Evolutionary conservation across 257 asterid species (phyloP).

Genomic region (Lavandula angustifolia): DNA sequence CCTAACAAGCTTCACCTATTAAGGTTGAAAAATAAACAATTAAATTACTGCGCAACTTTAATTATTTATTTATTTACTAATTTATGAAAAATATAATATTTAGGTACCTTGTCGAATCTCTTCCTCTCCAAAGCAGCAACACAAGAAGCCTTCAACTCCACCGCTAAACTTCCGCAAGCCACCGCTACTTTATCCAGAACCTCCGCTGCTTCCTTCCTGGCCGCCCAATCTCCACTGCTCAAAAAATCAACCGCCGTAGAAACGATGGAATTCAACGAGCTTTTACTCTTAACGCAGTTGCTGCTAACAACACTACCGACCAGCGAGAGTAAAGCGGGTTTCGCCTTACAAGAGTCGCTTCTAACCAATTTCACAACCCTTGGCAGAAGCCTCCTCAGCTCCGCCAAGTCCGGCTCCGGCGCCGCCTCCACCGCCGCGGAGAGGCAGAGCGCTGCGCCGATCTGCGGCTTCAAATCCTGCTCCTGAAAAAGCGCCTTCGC

Average conservation of each 20-base stretch:
- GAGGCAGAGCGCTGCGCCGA: conserved; percentile 77
- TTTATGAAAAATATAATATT: too few species aligned
- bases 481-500: conserved; percentile 66
- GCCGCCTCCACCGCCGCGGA: conserved; percentile 81
- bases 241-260: conserved; percentile 55
- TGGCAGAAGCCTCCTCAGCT: conserved; percentile 61
- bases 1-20: conserved; percentile 79
- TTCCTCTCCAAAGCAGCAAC: conserved; percentile 58
- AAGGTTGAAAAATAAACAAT: background rate
- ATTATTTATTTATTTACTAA: too few species aligned
- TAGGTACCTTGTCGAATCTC: conserved; percentile 77
- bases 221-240: conserved; percentile 79
- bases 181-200: conserved; percentile 56
- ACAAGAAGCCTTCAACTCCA: conserved; percentile 50
- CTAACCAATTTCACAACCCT: conserved; percentile 59
- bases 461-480: conserved; percentile 75
- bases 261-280: conserved; percentile 42
- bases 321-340: conserved; percentile 53
- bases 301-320: conserved; percentile 54
- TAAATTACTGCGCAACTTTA: too few species aligned
- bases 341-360: conserved; percentile 66
- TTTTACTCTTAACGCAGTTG: conserved; percentile 52
- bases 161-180: conserved; percentile 45
- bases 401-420: conserved; percentile 60
- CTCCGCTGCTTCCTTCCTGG: conserved; percentile 86